Conservation (phyloP, 768 basidiomycete species). For the Lactarius sp. region DNA sequence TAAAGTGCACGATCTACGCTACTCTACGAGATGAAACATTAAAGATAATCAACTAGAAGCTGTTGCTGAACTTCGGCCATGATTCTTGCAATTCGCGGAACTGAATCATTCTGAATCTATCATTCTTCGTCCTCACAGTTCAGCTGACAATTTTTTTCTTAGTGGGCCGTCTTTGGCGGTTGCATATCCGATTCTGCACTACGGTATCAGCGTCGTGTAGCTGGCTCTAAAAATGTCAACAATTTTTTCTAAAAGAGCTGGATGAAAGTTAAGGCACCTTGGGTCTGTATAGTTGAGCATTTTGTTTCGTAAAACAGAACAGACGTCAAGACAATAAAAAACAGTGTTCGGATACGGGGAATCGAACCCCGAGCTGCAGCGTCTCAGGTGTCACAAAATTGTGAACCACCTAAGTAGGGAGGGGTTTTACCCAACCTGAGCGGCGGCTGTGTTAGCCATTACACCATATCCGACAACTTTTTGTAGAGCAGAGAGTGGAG, state of each 20-base stretch:
- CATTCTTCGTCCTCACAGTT: not conserved
- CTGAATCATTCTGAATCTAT: constrained; percentile 10
- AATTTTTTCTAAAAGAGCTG: no score
- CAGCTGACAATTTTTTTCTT: constrained; percentile 2
- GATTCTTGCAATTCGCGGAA: constrained; percentile 40
- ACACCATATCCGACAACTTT: constrained; percentile 34
- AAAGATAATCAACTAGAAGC: constrained; percentile 81
- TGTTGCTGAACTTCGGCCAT: constrained; percentile 75
- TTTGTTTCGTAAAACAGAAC: constrained; percentile 14
- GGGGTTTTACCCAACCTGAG: constrained; percentile 17
- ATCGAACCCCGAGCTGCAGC: constrained; percentile 41
- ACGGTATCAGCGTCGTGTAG: no score
- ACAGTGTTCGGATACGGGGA: constrained; percentile 35
- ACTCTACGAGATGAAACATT: constrained; percentile 40
- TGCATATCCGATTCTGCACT: not conserved
- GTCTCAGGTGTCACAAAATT: not conserved
- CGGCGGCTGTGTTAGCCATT: constrained; percentile 38
- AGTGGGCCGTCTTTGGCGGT: not conserved
- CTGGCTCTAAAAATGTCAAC: no score
- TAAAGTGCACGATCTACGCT: no score
- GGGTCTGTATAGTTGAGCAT: not conserved
- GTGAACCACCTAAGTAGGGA: no score
- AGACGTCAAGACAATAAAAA: not conserved
- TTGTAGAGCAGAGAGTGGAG: no score
- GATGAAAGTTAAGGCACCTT: no score